Evolutionary conservation across 257 asterid genomes (phyloP).

Genomic region (Marsdenia floribunda): DNA sequence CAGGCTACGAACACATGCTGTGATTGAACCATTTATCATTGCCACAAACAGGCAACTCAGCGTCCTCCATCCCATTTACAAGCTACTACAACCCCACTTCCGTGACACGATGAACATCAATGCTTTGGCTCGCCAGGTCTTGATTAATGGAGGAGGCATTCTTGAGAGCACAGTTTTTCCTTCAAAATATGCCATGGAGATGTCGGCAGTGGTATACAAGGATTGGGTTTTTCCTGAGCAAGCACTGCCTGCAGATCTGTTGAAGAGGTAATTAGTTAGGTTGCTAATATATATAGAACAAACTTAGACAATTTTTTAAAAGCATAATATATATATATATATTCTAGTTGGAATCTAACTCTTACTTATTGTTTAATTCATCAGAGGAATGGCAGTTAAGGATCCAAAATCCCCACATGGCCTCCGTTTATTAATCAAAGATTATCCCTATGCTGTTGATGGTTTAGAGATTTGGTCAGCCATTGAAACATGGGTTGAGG

Average conservation of each 20-base stretch:
- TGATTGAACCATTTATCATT: constrained; percentile 59
- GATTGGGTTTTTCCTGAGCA: constrained; percentile 52
- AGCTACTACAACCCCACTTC: constrained; percentile 61
- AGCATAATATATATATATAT: too few species aligned
- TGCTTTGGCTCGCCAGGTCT: constrained; percentile 47
- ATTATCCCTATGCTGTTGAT: constrained; percentile 34
- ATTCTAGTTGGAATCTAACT: not conserved
- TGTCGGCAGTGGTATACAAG: constrained; percentile 44
- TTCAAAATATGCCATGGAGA: constrained; percentile 47
- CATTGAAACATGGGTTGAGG: constrained; percentile 26
- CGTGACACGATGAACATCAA: constrained; percentile 69
- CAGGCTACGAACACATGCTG: constrained; percentile 59
- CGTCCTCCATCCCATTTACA: constrained; percentile 54
- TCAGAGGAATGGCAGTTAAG: constrained; percentile 32
- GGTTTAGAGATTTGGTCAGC: constrained; percentile 36
- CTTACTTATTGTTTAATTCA: not conserved
- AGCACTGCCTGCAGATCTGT: constrained; percentile 59
- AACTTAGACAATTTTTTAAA: too few species aligned
- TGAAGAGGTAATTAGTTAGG: constrained; percentile 39
- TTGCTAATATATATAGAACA: too few species aligned
- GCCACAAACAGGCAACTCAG: constrained; percentile 60
- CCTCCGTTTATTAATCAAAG: constrained; percentile 26
- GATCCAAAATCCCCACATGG: constrained; percentile 27
- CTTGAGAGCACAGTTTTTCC: constrained; percentile 52
- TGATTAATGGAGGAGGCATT: constrained; percentile 55